Conservation (phyloP, 768 basidiomycete genomes). For the Trametes sanguinea region DNA sequence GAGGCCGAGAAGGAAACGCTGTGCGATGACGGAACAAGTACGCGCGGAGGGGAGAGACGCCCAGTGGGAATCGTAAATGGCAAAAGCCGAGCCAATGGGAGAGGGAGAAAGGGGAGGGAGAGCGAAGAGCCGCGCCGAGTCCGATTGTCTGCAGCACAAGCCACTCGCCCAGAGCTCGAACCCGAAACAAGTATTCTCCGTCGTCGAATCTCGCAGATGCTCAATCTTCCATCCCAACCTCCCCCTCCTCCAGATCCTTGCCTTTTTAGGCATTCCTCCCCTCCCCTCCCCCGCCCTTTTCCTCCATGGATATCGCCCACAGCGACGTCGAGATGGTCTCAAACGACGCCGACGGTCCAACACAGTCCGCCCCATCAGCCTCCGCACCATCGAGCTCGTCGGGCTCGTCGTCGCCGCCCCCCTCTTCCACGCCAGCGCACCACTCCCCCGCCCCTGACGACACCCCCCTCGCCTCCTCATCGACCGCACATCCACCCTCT, state of each 20-base stretch:
- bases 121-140: constrained; percentile 16
- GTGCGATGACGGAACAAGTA: no score
- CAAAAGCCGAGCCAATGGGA: constrained; percentile 36
- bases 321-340: constrained; percentile 15
- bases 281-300: constrained; percentile 15
- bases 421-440: constrained; percentile 26
- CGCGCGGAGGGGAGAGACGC: no score
- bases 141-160: constrained; percentile 25
- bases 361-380: background rate
- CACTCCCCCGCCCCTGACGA: constrained; percentile 25
- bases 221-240: constrained; percentile 24
- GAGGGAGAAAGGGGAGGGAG: constrained; percentile 6
- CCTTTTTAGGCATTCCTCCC: constrained; percentile 35
- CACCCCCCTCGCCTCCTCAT: constrained; percentile 9
- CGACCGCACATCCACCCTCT: constrained; percentile 12
- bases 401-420: constrained; percentile 17
- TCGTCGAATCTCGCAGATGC: constrained; percentile 17
- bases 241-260: constrained; percentile 32
- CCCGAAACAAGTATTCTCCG: constrained; percentile 24
- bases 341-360: constrained; percentile 2
- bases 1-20: no score
- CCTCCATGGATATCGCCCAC: constrained; percentile 16
- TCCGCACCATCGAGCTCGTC: background rate
- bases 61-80: constrained; percentile 33
- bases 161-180: constrained; percentile 25